phyloP scores from a whole-genome alignment of 2,329 filamentous ascomycete species.

The Colletotrichum liriopes region DNA sequence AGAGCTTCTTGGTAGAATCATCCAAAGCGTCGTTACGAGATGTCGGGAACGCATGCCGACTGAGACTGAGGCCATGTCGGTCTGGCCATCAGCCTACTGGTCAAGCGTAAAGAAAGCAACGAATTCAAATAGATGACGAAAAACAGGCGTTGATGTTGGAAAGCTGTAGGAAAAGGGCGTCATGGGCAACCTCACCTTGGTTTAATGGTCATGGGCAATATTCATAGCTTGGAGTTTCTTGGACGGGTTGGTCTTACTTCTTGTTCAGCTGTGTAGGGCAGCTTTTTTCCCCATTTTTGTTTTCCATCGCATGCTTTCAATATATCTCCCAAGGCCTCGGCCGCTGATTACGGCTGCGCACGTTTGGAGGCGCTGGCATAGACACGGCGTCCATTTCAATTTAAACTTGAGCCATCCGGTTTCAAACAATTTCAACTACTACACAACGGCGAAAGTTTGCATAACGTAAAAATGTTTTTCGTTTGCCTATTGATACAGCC shows the following conservation, averaged over 20 bases:
- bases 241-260: constrained; percentile 30
- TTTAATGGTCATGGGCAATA: constrained; percentile 38
- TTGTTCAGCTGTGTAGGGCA: constrained; percentile 28
- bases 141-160: constrained; percentile 35
- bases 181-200: constrained; percentile 31
- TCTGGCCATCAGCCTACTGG: constrained; percentile 76
- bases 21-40: constrained; percentile 74
- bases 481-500: constrained; percentile 41
- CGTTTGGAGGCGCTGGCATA: constrained; percentile 12
- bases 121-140: constrained; percentile 46
- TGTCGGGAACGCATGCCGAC: constrained; percentile 73
- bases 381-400: constrained; percentile 21
- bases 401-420: neutral
- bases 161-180: constrained; percentile 38
- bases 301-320: constrained; percentile 17
- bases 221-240: constrained; percentile 43
- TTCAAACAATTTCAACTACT: constrained; percentile 6
- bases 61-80: constrained; percentile 68
- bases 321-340: constrained; percentile 22
- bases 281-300: constrained; percentile 19
- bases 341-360: constrained; percentile 3
- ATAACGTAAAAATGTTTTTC: constrained; percentile 22
- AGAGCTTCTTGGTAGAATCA: constrained; percentile 73
- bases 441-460: neutral
- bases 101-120: constrained; percentile 70